Base-by-base conservation (phyloP, 305 asterid genomes). In the Fraxinus xanthoxyloides region DNA sequence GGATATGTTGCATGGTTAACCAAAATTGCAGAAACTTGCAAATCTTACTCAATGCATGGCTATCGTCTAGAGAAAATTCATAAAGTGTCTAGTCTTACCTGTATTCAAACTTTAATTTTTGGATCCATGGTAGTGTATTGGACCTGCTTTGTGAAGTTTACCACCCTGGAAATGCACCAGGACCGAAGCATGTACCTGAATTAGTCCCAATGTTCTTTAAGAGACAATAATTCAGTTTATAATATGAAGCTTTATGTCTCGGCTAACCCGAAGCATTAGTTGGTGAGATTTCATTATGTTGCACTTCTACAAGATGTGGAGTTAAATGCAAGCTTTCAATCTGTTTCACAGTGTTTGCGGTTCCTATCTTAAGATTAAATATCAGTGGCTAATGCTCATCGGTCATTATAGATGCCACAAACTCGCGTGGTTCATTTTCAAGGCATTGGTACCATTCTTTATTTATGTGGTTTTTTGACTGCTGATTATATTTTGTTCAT, bases 161-260 rank as follows among this genome's bases (percentile, higher is more conserved):
- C 34, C n/a, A 24, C 72, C 72, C 32, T 63, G 72, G 43, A 63
- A 72, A 82, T 80, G 79, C 48, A 77, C 73, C 81, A n/a, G 72
- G 40, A 43, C 76, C 3, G 23, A 76, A 36, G 72, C 77, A 79
- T 5, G 40, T 70, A 81, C 31, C 80, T 30, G 36, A 38, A 75
- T 43, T 48, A 59, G 76, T 61, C 72, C 56, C 80, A 77, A 82
- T 61, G 79, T 30, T 79, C 84, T 75, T 75, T 38, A 46, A 69
- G 32, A 73, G 78, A 38, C 77, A 78, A 24, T 63, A 24, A 12
- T 24, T 63, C 3, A 0, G 34, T 48, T 81, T 23, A 28, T 76
- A 28, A 9, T 35, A 31, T 74, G 72, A 28, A 67, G 79, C 74
- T 63, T 28, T 78, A 70, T 26, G 80, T 63, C 65, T 78, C 38